Percentiles rank a stretch among this genome's conserved stretches.
These are phyloP conservation scores for Tulasnella sp. DNA, from an alignment of 768 basidiomycete genomes.

Conservation along the genomic window DNA sequence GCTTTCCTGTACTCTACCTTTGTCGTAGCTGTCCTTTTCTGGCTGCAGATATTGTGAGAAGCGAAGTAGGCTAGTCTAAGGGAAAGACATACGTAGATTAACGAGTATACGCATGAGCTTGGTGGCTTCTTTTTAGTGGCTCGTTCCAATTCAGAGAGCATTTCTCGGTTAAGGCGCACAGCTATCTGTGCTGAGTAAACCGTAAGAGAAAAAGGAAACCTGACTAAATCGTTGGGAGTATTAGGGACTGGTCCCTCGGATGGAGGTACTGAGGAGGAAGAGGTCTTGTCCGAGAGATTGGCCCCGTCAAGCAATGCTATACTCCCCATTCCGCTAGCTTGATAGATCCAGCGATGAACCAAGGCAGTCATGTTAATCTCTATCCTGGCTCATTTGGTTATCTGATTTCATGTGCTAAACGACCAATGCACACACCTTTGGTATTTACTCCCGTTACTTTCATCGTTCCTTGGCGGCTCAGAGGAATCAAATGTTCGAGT, in stretches of 20 bases:
- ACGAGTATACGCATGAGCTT: conserved; percentile 51
- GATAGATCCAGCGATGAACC: conserved; percentile 67
- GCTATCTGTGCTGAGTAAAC: conserved; percentile 55
- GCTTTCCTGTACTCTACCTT: conserved; percentile 60
- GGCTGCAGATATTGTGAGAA: conserved; percentile 36
- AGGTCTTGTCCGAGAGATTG: conserved; percentile 26
- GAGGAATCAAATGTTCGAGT: conserved; percentile 39
- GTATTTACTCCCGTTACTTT: conserved; percentile 47
- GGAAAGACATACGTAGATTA: conserved; percentile 68
- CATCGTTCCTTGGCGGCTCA: conserved; percentile 53
- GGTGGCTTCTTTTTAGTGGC: conserved; percentile 96
- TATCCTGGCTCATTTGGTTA: conserved; percentile 25
- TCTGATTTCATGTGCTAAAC: too few relatives aligned
- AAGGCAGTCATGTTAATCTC: conserved; percentile 69
- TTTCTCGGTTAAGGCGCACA: conserved; percentile 50
- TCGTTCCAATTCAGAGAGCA: conserved; percentile 60
- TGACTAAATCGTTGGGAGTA: conserved; percentile 22
- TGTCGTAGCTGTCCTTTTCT: conserved; percentile 67
- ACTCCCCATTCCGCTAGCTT: conserved; percentile 21
- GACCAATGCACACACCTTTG: conserved; percentile 26
- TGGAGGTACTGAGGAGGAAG: conserved; percentile 25
- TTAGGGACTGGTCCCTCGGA: conserved; percentile 28
- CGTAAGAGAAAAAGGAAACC: conserved; percentile 45
- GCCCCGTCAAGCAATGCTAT: conserved; percentile 33
- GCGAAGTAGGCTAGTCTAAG: too few relatives aligned